Percentiles rank a stretch among this genome's conserved stretches.
phyloP scores from a whole-genome alignment of 2,329 filamentous ascomycete species.

The Aureobasidium melanogenum region DNA sequence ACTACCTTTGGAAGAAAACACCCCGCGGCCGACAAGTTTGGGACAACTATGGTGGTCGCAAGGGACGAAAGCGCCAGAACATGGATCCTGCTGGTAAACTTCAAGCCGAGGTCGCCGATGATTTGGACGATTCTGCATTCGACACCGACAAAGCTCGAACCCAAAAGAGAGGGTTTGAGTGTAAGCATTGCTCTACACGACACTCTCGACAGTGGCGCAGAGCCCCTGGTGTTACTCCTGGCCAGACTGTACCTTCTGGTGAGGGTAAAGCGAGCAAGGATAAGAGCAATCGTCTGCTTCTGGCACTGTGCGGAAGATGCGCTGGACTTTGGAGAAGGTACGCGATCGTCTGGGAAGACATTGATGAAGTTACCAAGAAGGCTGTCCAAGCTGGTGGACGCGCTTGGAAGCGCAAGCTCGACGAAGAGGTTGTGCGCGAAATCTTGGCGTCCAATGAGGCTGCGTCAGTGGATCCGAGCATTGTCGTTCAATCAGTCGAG shows the following conservation, averaged over 20 bases:
- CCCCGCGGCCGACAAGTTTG: slow-evolving; percentile 77
- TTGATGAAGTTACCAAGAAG: slow-evolving; percentile 86
- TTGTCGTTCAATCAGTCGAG: slow-evolving; percentile 19
- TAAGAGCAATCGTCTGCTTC: slow-evolving; percentile 63
- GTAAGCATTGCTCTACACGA: slow-evolving; percentile 82
- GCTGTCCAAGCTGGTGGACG: slow-evolving; percentile 72
- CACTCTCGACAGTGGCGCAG: slow-evolving; percentile 83
- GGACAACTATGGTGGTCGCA: slow-evolving; percentile 79
- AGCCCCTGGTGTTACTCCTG: slow-evolving; percentile 68
- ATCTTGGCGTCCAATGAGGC: slow-evolving; percentile 54
- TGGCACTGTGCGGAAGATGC: slow-evolving; percentile 82
- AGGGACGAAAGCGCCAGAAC: slow-evolving; percentile 59
- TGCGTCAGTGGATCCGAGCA: slow-evolving; percentile 16
- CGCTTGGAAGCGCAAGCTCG: slow-evolving; percentile 78
- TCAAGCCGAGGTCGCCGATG: slow-evolving; percentile 85
- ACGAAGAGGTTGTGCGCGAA: slow-evolving; percentile 84
- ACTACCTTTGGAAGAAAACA: slow-evolving; percentile 98
- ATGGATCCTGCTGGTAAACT: slow-evolving; percentile 61
- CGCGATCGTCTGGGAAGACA: slow-evolving; percentile 88
- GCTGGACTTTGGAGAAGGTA: slow-evolving; percentile 93
- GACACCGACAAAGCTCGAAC: slow-evolving; percentile 74
- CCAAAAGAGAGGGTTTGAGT: slow-evolving; percentile 77
- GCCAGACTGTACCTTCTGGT: slow-evolving; percentile 59
- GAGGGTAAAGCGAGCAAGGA: slow-evolving; percentile 60
- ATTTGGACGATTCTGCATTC: slow-evolving; percentile 90